Base-by-base conservation (phyloP, 148 eudicot genomes). In the Vaccinium corymbosum region DNA sequence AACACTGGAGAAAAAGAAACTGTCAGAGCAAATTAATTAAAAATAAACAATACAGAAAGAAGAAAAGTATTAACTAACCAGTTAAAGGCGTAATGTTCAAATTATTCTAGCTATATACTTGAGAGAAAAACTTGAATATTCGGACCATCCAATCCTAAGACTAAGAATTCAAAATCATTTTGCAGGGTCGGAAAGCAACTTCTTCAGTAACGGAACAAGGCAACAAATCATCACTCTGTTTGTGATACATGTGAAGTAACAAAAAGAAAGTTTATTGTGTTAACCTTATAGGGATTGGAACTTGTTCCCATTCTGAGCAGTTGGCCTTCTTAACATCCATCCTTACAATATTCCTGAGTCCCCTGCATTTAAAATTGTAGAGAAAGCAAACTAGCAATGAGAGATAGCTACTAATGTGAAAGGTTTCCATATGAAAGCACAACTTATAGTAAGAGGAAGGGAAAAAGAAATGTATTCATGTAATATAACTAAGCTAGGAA, bases 261-360 rank as follows among this genome's bases (percentile, higher is more conserved):
- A 82, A 19, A 29, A 35, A 62, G 22, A 4, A 38, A 13, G 22
- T 27, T 6, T 57, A 61, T 11, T 51, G 42, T 84, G 82, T 78
- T 77, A 89, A 95, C 98, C 93, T 95, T 79, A 95, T 88, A 61
- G 98, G 98, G 52, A 95, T 88, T 20, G 89, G 85, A 85, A 95
- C 87, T 83, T 87, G 92, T 93, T 95, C 98, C 98, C 98, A 95
- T 64, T 90, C 91, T 82, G 91, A 79, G 85, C 89, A 59, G 82
- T 91, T 91, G 48, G 82, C 88, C 88, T 88, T 93, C 85, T 92
- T 94, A 53, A 93, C 83, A 82, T 89, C 84, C 84, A 95, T 82
- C 87, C 91, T 91, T 68, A 94, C 85, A 84, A 95, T 92, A 90
- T 95, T 95, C 84, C 86, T 95, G 76, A 95, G 89, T 78, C 98